Evolutionary conservation across 805 yeast genomes (phyloP).

Genomic region (Danielozyma ontarioensis): DNA sequence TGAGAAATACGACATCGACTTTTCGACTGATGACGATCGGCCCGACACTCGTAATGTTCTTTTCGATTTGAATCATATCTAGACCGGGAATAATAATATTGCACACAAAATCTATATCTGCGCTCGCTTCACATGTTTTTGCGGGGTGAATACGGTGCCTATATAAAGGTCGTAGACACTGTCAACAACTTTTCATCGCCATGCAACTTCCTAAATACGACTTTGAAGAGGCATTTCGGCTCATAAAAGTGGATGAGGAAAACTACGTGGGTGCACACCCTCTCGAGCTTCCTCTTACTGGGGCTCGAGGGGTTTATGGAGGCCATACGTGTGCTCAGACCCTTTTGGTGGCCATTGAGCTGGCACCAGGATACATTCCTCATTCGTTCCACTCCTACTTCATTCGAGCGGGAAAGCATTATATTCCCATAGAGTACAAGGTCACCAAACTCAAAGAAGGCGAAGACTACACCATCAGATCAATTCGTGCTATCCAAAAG

Average conservation of each 20-base stretch:
- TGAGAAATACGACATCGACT: no score
- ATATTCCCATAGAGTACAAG: constrained; percentile 43
- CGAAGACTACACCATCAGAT: constrained; percentile 46
- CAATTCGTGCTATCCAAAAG: constrained; percentile 52
- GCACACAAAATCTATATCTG: no score
- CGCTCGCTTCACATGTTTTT: no score
- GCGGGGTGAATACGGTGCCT: no score
- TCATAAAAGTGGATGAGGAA: constrained; percentile 17
- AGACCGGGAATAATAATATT: no score
- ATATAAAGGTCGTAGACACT: no score
- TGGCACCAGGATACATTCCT: constrained; percentile 42
- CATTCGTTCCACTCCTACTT: constrained; percentile 61
- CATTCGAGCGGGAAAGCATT: constrained; percentile 47
- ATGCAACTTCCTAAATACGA: no score
- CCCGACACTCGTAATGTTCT: no score
- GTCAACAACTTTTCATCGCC: no score
- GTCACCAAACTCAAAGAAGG: constrained; percentile 52
- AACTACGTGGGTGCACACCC: constrained; percentile 31
- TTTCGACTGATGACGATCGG: no score
- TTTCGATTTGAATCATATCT: no score
- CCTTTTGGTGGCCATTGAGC: constrained; percentile 52
- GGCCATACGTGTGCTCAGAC: constrained; percentile 68
- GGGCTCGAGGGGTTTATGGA: constrained; percentile 67
- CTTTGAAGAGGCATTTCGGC: constrained; percentile 30
- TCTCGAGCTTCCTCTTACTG: constrained; percentile 28